These are phyloP conservation scores for Syncephalastrum monosporum DNA, from an alignment of 371 early-diverging fungal species.

Conservation along the genomic window DNA sequence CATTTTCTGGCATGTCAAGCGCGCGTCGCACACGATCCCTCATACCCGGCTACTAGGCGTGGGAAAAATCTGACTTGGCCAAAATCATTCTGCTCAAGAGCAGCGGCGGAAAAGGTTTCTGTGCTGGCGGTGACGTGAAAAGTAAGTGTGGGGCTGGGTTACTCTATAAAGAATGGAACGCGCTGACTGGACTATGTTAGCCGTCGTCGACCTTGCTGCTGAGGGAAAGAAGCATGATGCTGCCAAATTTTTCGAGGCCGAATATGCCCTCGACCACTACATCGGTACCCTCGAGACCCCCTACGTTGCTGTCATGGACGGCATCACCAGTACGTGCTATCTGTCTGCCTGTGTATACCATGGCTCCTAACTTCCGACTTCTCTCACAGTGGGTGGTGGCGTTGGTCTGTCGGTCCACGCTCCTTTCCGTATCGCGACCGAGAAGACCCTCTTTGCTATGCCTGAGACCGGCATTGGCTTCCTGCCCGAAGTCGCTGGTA, in stretches of 20 bases:
- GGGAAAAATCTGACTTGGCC: constrained; percentile 86
- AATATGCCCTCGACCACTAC: constrained; percentile 91
- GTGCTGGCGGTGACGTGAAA: constrained; percentile 97
- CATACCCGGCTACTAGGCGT: constrained; percentile 56
- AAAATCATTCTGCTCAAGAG: constrained; percentile 86
- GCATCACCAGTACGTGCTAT: constrained; percentile 82
- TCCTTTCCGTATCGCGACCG: constrained; percentile 95
- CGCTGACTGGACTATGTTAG: constrained; percentile 16
- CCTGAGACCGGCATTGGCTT: constrained; percentile 95
- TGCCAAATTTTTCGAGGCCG: constrained; percentile 83
- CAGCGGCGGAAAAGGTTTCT: constrained; percentile 82
- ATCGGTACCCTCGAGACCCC: constrained; percentile 88
- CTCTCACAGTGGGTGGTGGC: constrained; percentile 89
- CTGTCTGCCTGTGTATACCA: not conserved
- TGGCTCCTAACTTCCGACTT: not conserved
- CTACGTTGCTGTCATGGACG: constrained; percentile 86
- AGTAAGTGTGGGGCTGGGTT: constrained; percentile 31
- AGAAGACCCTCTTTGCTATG: constrained; percentile 93
- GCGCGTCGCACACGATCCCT: not conserved
- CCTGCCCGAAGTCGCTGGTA: constrained; percentile 95
- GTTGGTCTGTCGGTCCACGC: constrained; percentile 95
- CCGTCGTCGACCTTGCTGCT: constrained; percentile 44
- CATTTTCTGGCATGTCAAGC: not conserved
- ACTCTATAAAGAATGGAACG: not conserved
- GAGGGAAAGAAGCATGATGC: constrained; percentile 53